Evolutionary conservation across 1,284 basidiomycete species (phyloP).

Genomic region (Puccinia horiana): DNA sequence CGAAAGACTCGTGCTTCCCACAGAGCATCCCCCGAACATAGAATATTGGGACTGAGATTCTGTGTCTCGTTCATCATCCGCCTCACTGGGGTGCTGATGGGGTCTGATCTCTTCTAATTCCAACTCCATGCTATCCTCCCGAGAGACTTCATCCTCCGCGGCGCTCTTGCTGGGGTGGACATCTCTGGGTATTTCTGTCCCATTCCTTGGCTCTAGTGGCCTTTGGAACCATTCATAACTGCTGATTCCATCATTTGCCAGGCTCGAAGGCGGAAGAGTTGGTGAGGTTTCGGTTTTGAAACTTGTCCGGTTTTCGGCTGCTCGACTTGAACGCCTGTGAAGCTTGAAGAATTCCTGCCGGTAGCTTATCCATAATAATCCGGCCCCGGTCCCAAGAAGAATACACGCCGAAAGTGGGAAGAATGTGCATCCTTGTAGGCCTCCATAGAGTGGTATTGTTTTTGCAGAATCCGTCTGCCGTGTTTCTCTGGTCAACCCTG

Average conservation of each 20-base stretch:
- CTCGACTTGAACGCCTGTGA: slow-evolving; percentile 7
- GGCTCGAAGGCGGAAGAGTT: neutral
- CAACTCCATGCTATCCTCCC: neutral
- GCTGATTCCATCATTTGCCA: slow-evolving; percentile 13
- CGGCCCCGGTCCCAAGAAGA: slow-evolving; percentile 15
- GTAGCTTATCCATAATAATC: slow-evolving; percentile 34
- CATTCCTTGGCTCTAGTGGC: slow-evolving; percentile 9
- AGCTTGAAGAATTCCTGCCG: slow-evolving; percentile 37
- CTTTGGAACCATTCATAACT: neutral
- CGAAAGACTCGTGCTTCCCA: slow-evolving; percentile 19
- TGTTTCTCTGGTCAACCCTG: slow-evolving; percentile 28
- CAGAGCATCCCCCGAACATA: neutral
- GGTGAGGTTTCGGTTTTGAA: neutral
- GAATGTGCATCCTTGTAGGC: slow-evolving; percentile 17
- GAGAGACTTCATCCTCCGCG: neutral
- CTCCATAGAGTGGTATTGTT: slow-evolving; percentile 37
- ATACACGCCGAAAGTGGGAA: slow-evolving; percentile 35
- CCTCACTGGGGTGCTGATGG: slow-evolving; percentile 19
- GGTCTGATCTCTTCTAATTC: slow-evolving; percentile 31
- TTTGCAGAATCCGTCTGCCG: slow-evolving; percentile 31
- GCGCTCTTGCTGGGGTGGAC: neutral
- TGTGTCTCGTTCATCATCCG: slow-evolving; percentile 25
- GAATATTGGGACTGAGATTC: slow-evolving; percentile 18
- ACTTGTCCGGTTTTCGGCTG: slow-evolving; percentile 18
- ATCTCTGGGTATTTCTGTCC: slow-evolving; percentile 22